phyloP scores from a whole-genome alignment of 176 grass and related monocot genomes.

The Avena atlantica region DNA sequence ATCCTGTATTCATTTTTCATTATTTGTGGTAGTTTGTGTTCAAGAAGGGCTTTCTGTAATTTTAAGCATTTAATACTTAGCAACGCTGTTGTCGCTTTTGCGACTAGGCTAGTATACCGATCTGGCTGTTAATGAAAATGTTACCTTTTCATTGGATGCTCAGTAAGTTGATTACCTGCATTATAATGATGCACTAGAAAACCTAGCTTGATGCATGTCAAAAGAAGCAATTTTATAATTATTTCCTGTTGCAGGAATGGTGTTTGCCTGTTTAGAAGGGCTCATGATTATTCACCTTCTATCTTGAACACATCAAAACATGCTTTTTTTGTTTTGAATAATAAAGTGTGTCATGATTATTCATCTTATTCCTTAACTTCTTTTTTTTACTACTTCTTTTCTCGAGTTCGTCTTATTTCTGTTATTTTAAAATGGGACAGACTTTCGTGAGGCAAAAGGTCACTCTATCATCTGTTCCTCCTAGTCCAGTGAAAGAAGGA shows the following conservation, averaged over 20 bases:
- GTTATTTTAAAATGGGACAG: slow-evolving; percentile 74
- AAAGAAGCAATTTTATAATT: background rate
- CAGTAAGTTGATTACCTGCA: slow-evolving; percentile 34
- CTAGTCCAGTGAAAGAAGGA: slow-evolving; percentile 63
- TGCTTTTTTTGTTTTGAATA: slow-evolving; percentile 30
- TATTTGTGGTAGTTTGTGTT: slow-evolving; percentile 1
- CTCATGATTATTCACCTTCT: slow-evolving; percentile 6
- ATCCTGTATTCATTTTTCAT: background rate
- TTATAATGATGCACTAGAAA: slow-evolving; percentile 8
- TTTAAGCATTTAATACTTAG: slow-evolving; percentile 35
- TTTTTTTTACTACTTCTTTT: slow-evolving; percentile 18
- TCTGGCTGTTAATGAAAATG: slow-evolving; percentile 3
- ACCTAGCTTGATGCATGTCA: slow-evolving; percentile 14
- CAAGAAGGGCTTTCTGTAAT: background rate
- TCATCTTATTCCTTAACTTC: background rate
- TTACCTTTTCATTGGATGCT: slow-evolving; percentile 18
- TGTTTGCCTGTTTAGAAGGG: slow-evolving; percentile 32
- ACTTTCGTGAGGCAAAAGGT: slow-evolving; percentile 97
- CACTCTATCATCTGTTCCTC: slow-evolving; percentile 66
- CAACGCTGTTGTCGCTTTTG: background rate
- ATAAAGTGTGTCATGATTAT: slow-evolving; percentile 18
- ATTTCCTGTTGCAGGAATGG: background rate
- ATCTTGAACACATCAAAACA: background rate
- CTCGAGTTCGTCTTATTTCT: slow-evolving; percentile 43
- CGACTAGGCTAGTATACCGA: background rate